Conservation (phyloP, 805 yeast genomes). For the Wickerhamiella domercqiae region DNA sequence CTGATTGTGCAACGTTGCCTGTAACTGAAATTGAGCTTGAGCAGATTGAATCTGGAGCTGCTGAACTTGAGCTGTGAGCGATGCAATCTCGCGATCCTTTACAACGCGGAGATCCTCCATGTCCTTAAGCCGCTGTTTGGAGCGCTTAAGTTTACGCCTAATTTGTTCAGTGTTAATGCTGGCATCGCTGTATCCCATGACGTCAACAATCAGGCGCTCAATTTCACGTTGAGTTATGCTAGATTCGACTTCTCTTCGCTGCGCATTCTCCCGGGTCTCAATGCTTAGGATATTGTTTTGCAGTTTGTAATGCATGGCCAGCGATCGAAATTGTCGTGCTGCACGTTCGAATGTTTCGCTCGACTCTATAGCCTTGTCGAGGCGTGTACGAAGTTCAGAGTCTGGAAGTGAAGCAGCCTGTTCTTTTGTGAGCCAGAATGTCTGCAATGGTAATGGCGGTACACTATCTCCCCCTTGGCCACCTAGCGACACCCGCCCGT, state of each 20-base stretch:
- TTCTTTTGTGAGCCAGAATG: constrained; percentile 13
- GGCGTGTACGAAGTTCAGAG: constrained; percentile 6
- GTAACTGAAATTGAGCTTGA: constrained; percentile 1
- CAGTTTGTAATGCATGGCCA: constrained; percentile 18
- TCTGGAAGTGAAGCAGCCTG: constrained; percentile 10
- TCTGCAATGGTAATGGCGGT: constrained; percentile 17
- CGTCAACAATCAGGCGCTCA: constrained; percentile 29
- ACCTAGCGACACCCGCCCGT: not conserved
- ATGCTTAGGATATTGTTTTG: constrained; percentile 30
- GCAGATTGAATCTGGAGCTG: constrained; percentile 6
- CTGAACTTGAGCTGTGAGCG: constrained; percentile 19
- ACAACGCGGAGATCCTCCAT: constrained; percentile 30
- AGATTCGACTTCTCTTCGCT: constrained; percentile 34
- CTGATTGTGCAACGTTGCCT: not conserved
- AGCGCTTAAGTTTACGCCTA: constrained; percentile 25
- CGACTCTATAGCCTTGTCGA: constrained; percentile 14
- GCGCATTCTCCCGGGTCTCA: constrained; percentile 30
- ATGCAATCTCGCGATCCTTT: constrained; percentile 32
- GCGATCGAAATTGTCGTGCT: constrained; percentile 16
- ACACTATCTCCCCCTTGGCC: constrained; percentile 1
- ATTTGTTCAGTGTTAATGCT: constrained; percentile 24
- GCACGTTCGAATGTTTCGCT: constrained; percentile 14
- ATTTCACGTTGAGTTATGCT: constrained; percentile 32
- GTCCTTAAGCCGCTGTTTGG: constrained; percentile 32
- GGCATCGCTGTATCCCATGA: constrained; percentile 22